Evolutionary conservation across 768 basidiomycete genomes (phyloP).

Genomic region (Xanthoconium purpureum): DNA sequence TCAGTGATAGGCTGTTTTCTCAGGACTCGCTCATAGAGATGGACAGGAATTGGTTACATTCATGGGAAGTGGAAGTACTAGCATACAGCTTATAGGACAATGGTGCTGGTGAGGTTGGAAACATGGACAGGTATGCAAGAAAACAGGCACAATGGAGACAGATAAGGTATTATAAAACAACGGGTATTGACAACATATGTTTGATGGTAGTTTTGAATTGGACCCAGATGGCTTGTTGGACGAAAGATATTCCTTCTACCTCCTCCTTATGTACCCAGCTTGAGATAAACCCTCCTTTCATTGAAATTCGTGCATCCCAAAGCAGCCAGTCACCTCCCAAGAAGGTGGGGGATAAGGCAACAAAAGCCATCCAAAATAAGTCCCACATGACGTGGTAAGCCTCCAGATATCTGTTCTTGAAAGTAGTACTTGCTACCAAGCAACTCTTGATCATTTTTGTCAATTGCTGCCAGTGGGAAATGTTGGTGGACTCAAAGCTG

Average conservation of each 20-base stretch:
- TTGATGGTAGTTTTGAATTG: neutral
- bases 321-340: neutral
- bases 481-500: neutral
- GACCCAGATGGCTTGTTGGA: neutral
- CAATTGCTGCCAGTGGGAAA: neutral
- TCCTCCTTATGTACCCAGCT: neutral
- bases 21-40: too few species aligned
- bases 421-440: neutral
- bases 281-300: neutral
- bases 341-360: neutral
- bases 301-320: neutral
- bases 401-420: neutral
- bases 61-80: too few species aligned
- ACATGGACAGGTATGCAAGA: too few species aligned
- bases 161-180: neutral
- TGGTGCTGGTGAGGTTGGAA: too few species aligned
- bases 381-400: neutral
- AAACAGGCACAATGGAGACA: too few species aligned
- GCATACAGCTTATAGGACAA: too few species aligned
- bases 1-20: neutral
- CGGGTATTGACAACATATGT: neutral
- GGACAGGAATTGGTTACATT: too few species aligned
- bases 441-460: neutral
- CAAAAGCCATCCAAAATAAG: slow-evolving; percentile 3
- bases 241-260: too few species aligned